Percentiles rank a stretch among this genome's conserved stretches.
Conservation (phyloP, 1,284 basidiomycete genomes). For the Apiotrichum siamense region DNA sequence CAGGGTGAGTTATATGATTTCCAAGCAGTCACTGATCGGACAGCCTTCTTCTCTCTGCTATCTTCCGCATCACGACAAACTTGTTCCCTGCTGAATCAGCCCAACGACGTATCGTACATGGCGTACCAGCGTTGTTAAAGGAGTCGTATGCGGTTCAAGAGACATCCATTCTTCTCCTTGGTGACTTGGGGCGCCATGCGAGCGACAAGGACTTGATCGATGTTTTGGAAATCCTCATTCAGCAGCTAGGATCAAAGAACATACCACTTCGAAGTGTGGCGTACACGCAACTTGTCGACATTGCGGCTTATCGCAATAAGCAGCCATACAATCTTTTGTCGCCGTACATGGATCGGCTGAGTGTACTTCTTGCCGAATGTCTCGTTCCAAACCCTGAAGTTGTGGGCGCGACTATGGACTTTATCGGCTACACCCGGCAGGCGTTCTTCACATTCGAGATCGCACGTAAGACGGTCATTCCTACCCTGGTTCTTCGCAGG, state of each 20-base stretch:
- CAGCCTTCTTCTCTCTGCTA: constrained; percentile 17
- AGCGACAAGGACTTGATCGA: constrained; percentile 56
- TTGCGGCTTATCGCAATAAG: constrained; percentile 53
- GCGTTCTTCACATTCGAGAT: constrained; percentile 59
- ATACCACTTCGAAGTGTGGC: constrained; percentile 64
- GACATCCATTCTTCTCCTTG: constrained; percentile 25
- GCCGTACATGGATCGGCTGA: constrained; percentile 64
- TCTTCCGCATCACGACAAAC: constrained; percentile 6
- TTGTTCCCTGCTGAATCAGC: no score
- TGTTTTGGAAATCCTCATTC: constrained; percentile 60
- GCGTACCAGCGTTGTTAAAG: background rate
- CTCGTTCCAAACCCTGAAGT: constrained; percentile 55
- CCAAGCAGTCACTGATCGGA: background rate
- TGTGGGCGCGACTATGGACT: constrained; percentile 36
- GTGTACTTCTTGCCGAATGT: constrained; percentile 60
- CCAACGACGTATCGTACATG: background rate
- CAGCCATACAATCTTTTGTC: constrained; percentile 63
- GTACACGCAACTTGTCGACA: constrained; percentile 60
- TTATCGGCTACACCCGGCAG: constrained; percentile 37
- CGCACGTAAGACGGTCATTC: constrained; percentile 63
- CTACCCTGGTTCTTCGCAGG: constrained; percentile 61
- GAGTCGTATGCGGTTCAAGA: constrained; percentile 13
- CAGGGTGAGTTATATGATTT: constrained; percentile 8
- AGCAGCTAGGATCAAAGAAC: constrained; percentile 61
- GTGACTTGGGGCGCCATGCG: constrained; percentile 50